Conservation (phyloP, 2,329 filamentous ascomycete genomes). For the Onygenales sp. region DNA sequence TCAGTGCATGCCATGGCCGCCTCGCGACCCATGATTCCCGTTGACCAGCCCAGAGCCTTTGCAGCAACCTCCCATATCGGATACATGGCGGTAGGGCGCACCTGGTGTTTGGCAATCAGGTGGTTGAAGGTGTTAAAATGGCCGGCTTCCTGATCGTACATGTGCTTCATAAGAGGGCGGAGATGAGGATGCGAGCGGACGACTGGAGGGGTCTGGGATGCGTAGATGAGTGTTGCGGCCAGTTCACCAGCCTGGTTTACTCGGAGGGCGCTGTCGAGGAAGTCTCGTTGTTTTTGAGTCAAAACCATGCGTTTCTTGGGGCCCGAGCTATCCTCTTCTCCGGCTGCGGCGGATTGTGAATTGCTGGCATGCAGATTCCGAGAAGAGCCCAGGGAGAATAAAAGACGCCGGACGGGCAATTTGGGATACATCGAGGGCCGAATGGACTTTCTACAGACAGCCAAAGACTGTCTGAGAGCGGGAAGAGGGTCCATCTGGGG, state of each 20-base stretch:
- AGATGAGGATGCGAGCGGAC: conserved; percentile 75
- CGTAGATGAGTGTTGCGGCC: conserved; percentile 92
- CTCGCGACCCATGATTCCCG: conserved; percentile 78
- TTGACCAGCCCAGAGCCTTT: conserved; percentile 76
- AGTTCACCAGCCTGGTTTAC: conserved; percentile 97
- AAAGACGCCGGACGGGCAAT: not conserved
- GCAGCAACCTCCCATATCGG: conserved; percentile 79
- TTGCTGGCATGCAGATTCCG: not conserved
- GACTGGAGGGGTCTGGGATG: conserved; percentile 74
- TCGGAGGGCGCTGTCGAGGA: conserved; percentile 70
- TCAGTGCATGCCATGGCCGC: conserved; percentile 98
- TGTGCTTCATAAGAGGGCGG: conserved; percentile 85
- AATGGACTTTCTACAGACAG: not conserved
- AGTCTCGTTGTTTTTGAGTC: conserved; percentile 60
- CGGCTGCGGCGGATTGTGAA: not conserved
- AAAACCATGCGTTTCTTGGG: conserved; percentile 44
- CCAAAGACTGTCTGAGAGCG: not conserved
- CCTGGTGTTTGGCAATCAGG: conserved; percentile 73
- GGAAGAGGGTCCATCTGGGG: not conserved
- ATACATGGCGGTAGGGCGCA: conserved; percentile 87
- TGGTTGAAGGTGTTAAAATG: conserved; percentile 81
- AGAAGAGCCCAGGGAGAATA: not conserved
- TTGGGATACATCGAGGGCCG: not conserved
- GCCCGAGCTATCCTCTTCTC: not conserved
- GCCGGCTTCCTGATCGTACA: conserved; percentile 91